Base-by-base conservation (phyloP, 1,284 basidiomycete genomes). In the Pholiota adiposa region DNA sequence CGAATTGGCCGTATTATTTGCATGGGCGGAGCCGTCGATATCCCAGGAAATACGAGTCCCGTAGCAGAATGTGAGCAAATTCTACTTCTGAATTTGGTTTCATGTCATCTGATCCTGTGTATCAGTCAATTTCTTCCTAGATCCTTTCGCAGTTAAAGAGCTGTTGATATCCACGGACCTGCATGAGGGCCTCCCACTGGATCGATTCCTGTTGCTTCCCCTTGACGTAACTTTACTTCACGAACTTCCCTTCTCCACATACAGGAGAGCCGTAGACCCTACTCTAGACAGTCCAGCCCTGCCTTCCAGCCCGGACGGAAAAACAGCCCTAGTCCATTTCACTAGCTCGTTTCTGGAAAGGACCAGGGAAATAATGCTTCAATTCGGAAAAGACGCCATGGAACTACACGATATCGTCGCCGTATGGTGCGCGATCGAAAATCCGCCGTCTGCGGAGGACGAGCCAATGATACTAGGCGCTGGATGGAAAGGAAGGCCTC, bases 1-100 rank as follows among this genome's bases (percentile, higher is more conserved):
- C 85, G 84, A 33, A 82, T 92, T 38, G 90, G 89, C 18, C 83
- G 87, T 12, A 81, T 98, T 23, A 78, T 96, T 18, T 89, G 89
- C 71, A 98, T 98, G 96, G 97, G 96, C 16, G 96, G 96, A n/a
- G 89, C 93, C 1, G 75, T 98, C 29, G 95, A 98, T 65, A 92
- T 93, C n/a, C 94, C 96, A 0, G 96, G 96, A 2, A 98, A 98
- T 70, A 93, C 90, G 0, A 88, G 82, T 16, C 86, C 94, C 3
- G 82, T 86, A 0, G 90, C 94, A 58, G 95, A 97, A 73, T 93
- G 91, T 90, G 68, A 65, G 72, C 29, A 31, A 11, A 31, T 31
- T 5, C 29, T 31, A 31, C 29, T 11, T 31, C 29, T 31, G 11
- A 31, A 31, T 4, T 11, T 31, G 21, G 27, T 27, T 12, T 12